Evolutionary conservation across 2,329 filamentous ascomycete genomes (phyloP).

Genomic region (Neoascochyta sp.): DNA sequence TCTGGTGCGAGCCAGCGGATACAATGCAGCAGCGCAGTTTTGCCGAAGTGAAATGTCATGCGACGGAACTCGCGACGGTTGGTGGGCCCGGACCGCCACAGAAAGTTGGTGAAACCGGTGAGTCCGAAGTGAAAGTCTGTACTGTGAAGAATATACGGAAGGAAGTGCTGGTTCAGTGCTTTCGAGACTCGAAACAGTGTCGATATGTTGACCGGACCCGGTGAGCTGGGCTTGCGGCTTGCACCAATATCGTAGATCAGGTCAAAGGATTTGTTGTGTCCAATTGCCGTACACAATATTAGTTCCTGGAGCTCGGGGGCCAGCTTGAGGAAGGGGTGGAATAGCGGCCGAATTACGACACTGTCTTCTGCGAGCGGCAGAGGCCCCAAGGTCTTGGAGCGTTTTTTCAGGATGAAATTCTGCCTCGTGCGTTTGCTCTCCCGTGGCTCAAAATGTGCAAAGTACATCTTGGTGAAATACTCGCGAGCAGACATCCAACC

Average conservation of each 20-base stretch:
- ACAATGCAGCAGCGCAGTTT: slow-evolving; percentile 22
- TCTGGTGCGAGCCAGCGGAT: slow-evolving; percentile 32
- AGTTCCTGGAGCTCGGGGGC: slow-evolving; percentile 30
- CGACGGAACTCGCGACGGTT: slow-evolving; percentile 20
- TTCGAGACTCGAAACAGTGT: slow-evolving; percentile 19
- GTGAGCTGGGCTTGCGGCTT: background rate
- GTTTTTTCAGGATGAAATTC: slow-evolving; percentile 2
- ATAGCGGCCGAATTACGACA: slow-evolving; percentile 26
- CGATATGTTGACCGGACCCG: slow-evolving; percentile 16
- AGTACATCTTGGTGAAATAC: slow-evolving; percentile 26
- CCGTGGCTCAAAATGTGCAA: slow-evolving; percentile 9
- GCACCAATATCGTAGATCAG: background rate
- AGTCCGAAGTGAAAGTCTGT: slow-evolving; percentile 27
- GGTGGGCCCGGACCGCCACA: slow-evolving; percentile 19
- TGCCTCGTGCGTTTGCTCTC: background rate
- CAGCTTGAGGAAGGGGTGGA: slow-evolving; percentile 23
- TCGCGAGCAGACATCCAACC: slow-evolving; percentile 31
- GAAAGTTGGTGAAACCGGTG: slow-evolving; percentile 18
- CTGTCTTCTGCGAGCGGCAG: slow-evolving; percentile 10
- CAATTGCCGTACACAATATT: slow-evolving; percentile 21
- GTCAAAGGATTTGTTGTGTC: background rate
- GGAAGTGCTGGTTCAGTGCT: slow-evolving; percentile 14
- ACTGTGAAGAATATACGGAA: slow-evolving; percentile 22
- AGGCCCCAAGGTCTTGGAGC: slow-evolving; percentile 5
- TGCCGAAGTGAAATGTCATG: slow-evolving; percentile 21